Base-by-base conservation (phyloP, 768 basidiomycete species). In the Boletus rubescentipes region DNA sequence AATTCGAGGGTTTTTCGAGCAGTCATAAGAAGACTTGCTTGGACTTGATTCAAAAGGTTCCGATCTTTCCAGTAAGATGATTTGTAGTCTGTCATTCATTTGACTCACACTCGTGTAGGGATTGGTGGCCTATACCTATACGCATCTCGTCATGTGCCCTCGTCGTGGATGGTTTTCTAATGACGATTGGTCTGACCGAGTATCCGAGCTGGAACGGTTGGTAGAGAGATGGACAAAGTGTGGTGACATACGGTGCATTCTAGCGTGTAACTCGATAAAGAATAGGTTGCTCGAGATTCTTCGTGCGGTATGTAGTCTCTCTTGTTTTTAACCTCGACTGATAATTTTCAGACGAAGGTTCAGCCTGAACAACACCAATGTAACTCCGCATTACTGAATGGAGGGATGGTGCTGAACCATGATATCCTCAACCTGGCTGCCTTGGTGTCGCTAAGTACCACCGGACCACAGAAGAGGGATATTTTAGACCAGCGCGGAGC, bases 41-140 rank as follows among this genome's bases (percentile, higher is more conserved):
- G 18, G 52, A 50, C 20, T 26, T 58, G 37, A 52, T 67, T 31
- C 42, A 10, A 42, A 47, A 53, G 14, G 38, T 39, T 30, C 67
- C 62, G 1, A 60, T 67, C 23, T 63, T 69, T 40, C 69, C 64
- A 42, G 67, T 70, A 37, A 26, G 64, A 2, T 41, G 16, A 23
- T 38, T 35, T 37, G 8, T 40, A 20, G 14, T 36, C 49, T 45
- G 16, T 32, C 18, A 7, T 53, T 50, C 16, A 2, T 36, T 38
- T 10, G 9, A 51, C 63, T 61, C 41, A 66, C 32, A 7, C 21
- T 10, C 20, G 2, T 20, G 36, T 26, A 68, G 67, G 68, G 64
- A 36, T 38, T 68, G 43, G 60, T 69, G 8, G 69, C 67, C 26
- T 69, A 71, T 38, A 57, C 58, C 3, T 68, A 64, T 30, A 68